These are phyloP conservation scores for Aspergillus felis DNA, from an alignment of 2,329 filamentous ascomycete species.

Conservation along the genomic window DNA sequence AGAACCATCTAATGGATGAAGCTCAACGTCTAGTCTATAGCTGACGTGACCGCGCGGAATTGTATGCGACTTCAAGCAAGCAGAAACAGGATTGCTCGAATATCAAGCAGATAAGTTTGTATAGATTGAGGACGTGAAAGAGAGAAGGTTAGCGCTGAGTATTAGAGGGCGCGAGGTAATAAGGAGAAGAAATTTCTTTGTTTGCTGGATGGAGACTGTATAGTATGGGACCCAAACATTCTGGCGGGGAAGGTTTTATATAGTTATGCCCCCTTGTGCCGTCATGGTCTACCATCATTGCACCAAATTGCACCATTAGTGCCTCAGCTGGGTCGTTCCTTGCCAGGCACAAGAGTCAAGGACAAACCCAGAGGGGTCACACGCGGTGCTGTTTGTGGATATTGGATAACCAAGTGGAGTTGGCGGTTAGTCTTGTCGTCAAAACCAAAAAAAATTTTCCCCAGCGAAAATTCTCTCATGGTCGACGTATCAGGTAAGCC, in stretches of 20 bases:
- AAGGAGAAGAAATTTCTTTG: background rate
- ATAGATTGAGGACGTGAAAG: background rate
- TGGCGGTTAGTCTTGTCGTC: background rate
- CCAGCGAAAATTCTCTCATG: background rate
- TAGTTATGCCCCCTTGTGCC: slow-evolving; percentile 9
- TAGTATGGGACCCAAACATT: slow-evolving; percentile 10
- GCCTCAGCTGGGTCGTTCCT: background rate
- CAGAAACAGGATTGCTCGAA: background rate
- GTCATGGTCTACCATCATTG: slow-evolving; percentile 13
- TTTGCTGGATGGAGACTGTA: slow-evolving; percentile 2
- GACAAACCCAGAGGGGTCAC: slow-evolving; percentile 10
- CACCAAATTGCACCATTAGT: slow-evolving; percentile 5
- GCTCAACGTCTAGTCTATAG: background rate
- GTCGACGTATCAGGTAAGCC: background rate
- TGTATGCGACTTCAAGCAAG: background rate
- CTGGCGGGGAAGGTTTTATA: slow-evolving; percentile 20
- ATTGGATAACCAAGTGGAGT: background rate
- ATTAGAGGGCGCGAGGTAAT: background rate
- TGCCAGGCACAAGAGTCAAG: slow-evolving; percentile 11
- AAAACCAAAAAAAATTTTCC: background rate
- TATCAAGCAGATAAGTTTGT: background rate
- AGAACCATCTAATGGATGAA: background rate
- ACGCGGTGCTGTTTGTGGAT: slow-evolving; percentile 5
- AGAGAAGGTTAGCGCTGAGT: background rate
- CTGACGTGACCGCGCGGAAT: background rate